Evolutionary conservation across 2,329 filamentous ascomycete genomes (phyloP).

Genomic region (Trichothecium roseum): DNA sequence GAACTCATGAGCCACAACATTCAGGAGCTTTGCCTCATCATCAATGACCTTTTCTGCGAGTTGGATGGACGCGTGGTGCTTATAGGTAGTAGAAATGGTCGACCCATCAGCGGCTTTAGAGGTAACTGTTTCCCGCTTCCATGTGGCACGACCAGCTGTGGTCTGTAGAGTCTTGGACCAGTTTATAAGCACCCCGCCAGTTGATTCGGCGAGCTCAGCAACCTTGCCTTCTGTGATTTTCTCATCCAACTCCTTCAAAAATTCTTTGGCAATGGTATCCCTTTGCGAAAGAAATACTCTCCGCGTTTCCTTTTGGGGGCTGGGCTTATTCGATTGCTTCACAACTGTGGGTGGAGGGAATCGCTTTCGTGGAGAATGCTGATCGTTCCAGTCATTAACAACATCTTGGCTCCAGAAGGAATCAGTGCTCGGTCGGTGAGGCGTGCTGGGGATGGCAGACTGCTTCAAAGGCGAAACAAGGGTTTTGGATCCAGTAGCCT

Average conservation of each 20-base stretch:
- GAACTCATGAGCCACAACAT: constrained; percentile 93
- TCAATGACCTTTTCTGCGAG: constrained; percentile 83
- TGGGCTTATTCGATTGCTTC: constrained; percentile 16
- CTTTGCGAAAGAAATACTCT: constrained; percentile 55
- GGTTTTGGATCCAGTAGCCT: constrained; percentile 8
- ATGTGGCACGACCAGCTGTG: constrained; percentile 67
- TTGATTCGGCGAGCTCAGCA: constrained; percentile 42
- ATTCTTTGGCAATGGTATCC: constrained; percentile 49
- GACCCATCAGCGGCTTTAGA: constrained; percentile 14
- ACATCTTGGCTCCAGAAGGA: constrained; percentile 49
- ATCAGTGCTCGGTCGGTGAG: constrained; percentile 42
- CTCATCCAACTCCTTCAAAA: constrained; percentile 59
- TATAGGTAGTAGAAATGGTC: constrained; percentile 20
- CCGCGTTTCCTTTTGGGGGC: constrained; percentile 28
- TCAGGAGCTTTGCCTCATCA: constrained; percentile 65
- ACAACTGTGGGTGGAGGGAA: constrained; percentile 15
- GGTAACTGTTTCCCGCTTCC: constrained; percentile 50
- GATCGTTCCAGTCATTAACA: constrained; percentile 54
- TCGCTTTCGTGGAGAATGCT: constrained; percentile 42
- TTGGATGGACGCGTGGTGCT: constrained; percentile 69
- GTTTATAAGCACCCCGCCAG: constrained; percentile 59
- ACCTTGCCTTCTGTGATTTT: constrained; percentile 53
- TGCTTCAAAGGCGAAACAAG: constrained; percentile 21
- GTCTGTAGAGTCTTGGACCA: constrained; percentile 75
- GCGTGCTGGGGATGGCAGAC: constrained; percentile 37